Conservation (phyloP, 371 early-diverging fungal species). For the Circinella umbellata region DNA sequence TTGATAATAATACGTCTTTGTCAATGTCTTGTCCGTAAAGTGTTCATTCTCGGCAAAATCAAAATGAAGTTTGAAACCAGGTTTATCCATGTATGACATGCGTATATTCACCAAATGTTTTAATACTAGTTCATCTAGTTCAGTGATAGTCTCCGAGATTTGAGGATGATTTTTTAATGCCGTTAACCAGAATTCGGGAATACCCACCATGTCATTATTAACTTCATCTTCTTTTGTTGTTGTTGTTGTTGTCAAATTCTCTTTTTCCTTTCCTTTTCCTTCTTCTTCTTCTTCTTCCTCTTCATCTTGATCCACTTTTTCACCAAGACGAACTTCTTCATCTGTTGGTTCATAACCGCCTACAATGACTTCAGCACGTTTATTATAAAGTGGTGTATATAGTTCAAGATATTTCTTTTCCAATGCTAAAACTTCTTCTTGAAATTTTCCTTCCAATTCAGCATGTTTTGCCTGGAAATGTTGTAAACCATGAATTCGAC, state of each 20-base stretch:
- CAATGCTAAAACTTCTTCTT: conserved; percentile 86
- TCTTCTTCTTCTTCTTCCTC: conserved; percentile 44
- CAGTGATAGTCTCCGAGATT: conserved; percentile 83
- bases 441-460: conserved; percentile 84
- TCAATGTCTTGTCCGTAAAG: conserved; percentile 85
- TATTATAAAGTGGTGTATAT: conserved; percentile 87
- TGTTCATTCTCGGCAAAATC: conserved; percentile 86
- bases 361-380: conserved; percentile 77
- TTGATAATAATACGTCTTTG: conserved; percentile 91
- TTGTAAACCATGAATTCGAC: conserved; percentile 84
- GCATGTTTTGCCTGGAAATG: conserved; percentile 83
- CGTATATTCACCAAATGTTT: conserved; percentile 86
- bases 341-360: conserved; percentile 90
- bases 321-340: conserved; percentile 76
- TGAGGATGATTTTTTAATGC: conserved; percentile 84
- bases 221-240: conserved; percentile 47
- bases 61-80: conserved; percentile 95
- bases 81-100: conserved; percentile 79
- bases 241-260: conserved; percentile 16
- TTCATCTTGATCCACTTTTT: conserved; percentile 59
- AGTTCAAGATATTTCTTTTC: conserved; percentile 91
- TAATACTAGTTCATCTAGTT: conserved; percentile 86
- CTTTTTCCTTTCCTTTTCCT: conserved; percentile 31
- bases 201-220: conserved; percentile 38
- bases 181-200: conserved; percentile 95